A percentile compares a stretch with the other conserved stretches of the same genome.
phyloP scores from a whole-genome alignment of 2,329 filamentous ascomycete genomes.

The Pestalotiopsis sp. region DNA sequence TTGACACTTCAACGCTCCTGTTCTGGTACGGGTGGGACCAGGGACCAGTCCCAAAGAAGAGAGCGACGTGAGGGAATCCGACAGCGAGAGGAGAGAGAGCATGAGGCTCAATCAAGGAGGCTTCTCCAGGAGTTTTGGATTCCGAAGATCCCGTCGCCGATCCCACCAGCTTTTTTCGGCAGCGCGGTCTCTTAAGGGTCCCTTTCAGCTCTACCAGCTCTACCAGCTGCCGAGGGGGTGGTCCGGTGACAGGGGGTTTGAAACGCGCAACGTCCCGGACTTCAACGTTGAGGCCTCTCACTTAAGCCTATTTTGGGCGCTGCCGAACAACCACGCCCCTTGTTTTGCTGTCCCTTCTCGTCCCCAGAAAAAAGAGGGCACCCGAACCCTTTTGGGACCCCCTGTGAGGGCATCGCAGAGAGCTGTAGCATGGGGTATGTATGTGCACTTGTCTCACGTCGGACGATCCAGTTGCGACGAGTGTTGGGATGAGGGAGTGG shows the following conservation, averaged over 20 bases:
- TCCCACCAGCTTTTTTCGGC: neutral
- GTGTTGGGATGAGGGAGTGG: neutral
- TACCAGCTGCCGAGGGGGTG: neutral
- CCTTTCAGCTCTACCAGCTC: neutral
- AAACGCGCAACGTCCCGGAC: slow-evolving; percentile 14
- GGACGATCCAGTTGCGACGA: slow-evolving; percentile 4
- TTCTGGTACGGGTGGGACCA: neutral
- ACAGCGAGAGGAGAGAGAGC: neutral
- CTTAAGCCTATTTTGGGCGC: neutral
- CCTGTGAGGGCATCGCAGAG: neutral
- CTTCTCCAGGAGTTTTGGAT: neutral
- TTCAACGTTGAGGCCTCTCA: neutral
- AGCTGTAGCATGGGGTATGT: neutral
- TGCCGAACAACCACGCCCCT: neutral
- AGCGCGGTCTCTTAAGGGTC: neutral
- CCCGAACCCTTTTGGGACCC: neutral
- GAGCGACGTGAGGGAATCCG: neutral
- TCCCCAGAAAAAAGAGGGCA: neutral
- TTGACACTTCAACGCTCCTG: neutral
- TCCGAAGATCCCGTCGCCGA: slow-evolving; percentile 3
- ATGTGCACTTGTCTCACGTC: slow-evolving; percentile 9
- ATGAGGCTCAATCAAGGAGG: neutral
- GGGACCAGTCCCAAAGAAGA: neutral
- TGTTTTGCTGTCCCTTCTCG: neutral
- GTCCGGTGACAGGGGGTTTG: slow-evolving; percentile 11